Evolutionary conservation across 257 asterid genomes (phyloP), one percentile per base, ranked within the genome.

Genomic region (Solanum tarijense): DNA sequence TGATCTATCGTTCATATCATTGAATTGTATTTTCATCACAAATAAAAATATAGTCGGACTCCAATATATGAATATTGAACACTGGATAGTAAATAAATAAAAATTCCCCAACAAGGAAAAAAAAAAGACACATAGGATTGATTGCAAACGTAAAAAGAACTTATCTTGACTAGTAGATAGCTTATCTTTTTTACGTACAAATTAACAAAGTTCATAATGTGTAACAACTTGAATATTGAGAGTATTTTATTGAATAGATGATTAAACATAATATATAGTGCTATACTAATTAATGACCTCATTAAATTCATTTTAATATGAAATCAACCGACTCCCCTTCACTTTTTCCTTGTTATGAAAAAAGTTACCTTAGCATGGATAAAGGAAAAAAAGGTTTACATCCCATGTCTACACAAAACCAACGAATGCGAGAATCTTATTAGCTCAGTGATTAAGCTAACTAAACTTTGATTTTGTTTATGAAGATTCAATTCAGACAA

Each of bases 1-100:
- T 27, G 29, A 27, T 27, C 29, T 27, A 27, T 27, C 29, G 29
- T 27, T 27, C 29, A 27, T 27, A 27, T 27, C 29, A 27, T 27
- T 27, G 29, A 27, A 27, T 27, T 27, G 29, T 27, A 27, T 27
- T 27, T 27, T 27, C 29, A 27, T 27, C 29, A 27, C 29, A 27
- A 52, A 16, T 16, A 5, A 16, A 0, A 52, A 52, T 52, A 0
- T 52, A 5, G 0, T 52, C 0, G 3, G 3, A 0, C 60, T 16
- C 0, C 4, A 52, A 52, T 48, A 14, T 48, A 38, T 38, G 3
- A 2, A 48, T 14, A 48, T 0, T 5, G 3, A 48, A 48, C 21
- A 1, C 4, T 2, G 20, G 0, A 1, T 38, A 38, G 41, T 38
- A 5, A 48, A 48, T 1, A 14, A 14, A 46, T 0, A 13, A 12